phyloP scores from a whole-genome alignment of 768 basidiomycete species.

The Leccinellum rugosiceps region DNA sequence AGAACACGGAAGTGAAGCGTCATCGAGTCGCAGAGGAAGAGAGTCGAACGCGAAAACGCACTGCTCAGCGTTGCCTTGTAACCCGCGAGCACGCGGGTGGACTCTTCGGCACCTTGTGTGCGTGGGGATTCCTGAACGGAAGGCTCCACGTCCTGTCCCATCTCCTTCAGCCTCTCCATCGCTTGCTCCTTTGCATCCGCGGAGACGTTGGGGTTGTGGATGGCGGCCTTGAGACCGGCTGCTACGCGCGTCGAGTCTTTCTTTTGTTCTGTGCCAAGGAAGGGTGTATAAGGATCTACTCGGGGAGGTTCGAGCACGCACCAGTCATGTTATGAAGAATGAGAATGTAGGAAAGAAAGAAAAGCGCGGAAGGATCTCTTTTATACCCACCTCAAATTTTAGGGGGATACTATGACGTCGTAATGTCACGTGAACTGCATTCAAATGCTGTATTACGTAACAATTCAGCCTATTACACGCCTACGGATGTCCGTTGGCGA shows the following conservation, averaged over 20 bases:
- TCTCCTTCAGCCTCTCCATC: slow-evolving; percentile 40
- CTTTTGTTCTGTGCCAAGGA: slow-evolving; percentile 17
- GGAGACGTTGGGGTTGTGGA: slow-evolving; percentile 57
- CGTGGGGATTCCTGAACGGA: background rate
- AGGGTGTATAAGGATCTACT: background rate
- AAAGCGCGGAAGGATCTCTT: background rate
- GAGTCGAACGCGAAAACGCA: slow-evolving; percentile 12
- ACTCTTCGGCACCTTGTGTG: background rate
- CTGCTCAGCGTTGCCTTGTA: slow-evolving; percentile 51
- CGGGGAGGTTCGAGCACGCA: background rate
- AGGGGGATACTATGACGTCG: slow-evolving; percentile 21
- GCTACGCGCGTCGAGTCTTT: slow-evolving; percentile 48
- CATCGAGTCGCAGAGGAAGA: no score
- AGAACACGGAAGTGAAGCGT: no score
- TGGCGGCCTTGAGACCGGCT: slow-evolving; percentile 56
- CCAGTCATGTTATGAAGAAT: slow-evolving; percentile 10
- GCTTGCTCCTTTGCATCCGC: slow-evolving; percentile 52
- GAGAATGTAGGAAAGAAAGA: background rate
- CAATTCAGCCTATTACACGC: slow-evolving; percentile 17
- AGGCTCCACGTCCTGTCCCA: slow-evolving; percentile 27
- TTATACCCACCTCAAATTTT: background rate
- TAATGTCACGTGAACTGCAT: slow-evolving; percentile 10
- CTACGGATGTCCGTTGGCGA: slow-evolving; percentile 27
- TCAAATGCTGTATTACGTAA: slow-evolving; percentile 3
- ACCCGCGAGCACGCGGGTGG: slow-evolving; percentile 37